Conservation (phyloP, 768 basidiomycete species). For the Kondoa subrosea region DNA sequence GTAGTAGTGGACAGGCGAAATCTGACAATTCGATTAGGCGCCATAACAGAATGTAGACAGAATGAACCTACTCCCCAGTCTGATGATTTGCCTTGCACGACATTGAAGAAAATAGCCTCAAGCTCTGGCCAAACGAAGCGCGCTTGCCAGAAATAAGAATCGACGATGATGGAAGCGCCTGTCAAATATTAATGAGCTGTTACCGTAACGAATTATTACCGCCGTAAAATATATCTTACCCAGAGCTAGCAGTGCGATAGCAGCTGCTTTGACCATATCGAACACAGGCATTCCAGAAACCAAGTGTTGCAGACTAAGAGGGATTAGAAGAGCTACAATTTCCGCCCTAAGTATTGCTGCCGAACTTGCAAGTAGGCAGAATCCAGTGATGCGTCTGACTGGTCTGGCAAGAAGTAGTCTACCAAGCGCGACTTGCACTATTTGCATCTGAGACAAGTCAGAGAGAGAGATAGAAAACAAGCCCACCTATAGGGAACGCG, state of each 20-base stretch:
- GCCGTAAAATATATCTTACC: slow-evolving; percentile 33
- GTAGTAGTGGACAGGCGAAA: slow-evolving; percentile 54
- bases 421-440: slow-evolving; percentile 23
- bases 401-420: slow-evolving; percentile 18
- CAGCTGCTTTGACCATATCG: neutral
- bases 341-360: slow-evolving; percentile 66
- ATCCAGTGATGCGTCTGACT: slow-evolving; percentile 38
- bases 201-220: neutral
- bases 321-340: slow-evolving; percentile 48
- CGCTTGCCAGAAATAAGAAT: slow-evolving; percentile 65
- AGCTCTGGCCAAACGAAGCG: slow-evolving; percentile 70
- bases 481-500: slow-evolving; percentile 56
- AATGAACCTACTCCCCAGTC: slow-evolving; percentile 68
- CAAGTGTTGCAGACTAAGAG: slow-evolving; percentile 35
- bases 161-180: slow-evolving; percentile 51
- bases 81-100: slow-evolving; percentile 63
- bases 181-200: neutral
- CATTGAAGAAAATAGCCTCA: slow-evolving; percentile 62
- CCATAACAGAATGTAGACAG: neutral
- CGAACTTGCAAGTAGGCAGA: slow-evolving; percentile 50
- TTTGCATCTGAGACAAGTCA: slow-evolving; percentile 7
- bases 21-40: slow-evolving; percentile 35
- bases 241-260: slow-evolving; percentile 34
- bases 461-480: slow-evolving; percentile 12
- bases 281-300: neutral